Evolutionary conservation across 441 rosid species (phyloP), one percentile per base, ranked within the genome.

Genomic region (Populus tomentosa): DNA sequence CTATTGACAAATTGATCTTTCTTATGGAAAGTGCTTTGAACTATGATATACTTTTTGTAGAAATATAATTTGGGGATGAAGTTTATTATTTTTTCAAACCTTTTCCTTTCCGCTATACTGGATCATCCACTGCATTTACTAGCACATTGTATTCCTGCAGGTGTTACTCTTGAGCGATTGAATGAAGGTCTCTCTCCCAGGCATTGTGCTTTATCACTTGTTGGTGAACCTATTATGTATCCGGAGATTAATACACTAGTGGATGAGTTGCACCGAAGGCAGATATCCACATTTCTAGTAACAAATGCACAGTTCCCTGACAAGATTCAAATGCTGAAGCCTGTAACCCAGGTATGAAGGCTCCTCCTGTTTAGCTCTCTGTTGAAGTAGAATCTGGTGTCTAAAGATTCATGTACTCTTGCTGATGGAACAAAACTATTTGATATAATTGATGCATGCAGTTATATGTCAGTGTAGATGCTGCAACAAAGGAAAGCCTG

Each of bases 281-380:
- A 85, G 70, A 95, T 95, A 81, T 94, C 98, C 66, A 94, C 98
- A 21, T 91, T 95, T 87, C 90, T 91, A 46, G 98, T 95, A 69
- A 95, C 98, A 67, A 95, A 94, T 94, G 98, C 97, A 24, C 99
- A 95, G 81, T 95, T 94, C 79, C 99, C 98, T 14, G 94, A 90
- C 46, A 95, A 90, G 88, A 90, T 95, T 71, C 85, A 87, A 88
- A 79, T 69, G 83, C 82, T 95, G 86, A 91, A 85, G 80, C 93
- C 98, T 75, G 67, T 94, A 71, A 94, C 99, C 28, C 98, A 94
- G 97, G 99, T 94, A 21, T 86, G 86, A 67, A 71, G 66, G 38
- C 71, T 67, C 67, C 70, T 70, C 67, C 73, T 71, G 42, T 70
- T 72, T 38, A 35, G 14, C 62, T 64, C 26, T 69, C 61, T 26